Base-by-base conservation (phyloP, 2,329 filamentous ascomycete genomes). In the Parasarocladium wereldwijsianum region DNA sequence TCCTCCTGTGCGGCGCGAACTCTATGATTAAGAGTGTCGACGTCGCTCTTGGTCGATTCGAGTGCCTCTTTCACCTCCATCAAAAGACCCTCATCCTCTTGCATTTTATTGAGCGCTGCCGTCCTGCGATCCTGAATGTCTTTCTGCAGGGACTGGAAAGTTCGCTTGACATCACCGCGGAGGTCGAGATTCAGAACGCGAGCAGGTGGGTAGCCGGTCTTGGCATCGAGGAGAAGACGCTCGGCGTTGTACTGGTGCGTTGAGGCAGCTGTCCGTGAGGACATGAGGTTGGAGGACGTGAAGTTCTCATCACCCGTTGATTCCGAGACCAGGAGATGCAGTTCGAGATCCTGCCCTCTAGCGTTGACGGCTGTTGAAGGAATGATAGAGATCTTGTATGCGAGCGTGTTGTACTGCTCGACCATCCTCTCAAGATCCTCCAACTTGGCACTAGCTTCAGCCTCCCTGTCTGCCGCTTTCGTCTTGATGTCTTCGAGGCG, bases 21-120 rank as follows among this genome's bases (percentile, higher is more conserved):
- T 24, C 81, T 73, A 52, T 96, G 87, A 41, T 87, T 81, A 11
- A 98, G 63, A 4, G 84, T 81, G 49, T 94, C 87, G 12, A 98
- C 83, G 50, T 98, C 90, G 40, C 76, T 79, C 37, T 78, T 70
- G 59, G 93, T 94, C 55, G 98, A 87, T 49, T 94, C 86, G 53
- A 98, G 90, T 11, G 86, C 85, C 55, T 98, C 92, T 52, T 90
- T 90, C 50, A 94, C 87, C 41, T 81, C 83, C 51, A 96, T 86
- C 8, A 98, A 70, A 38, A 93, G 66, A 50, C 96, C 90, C 45
- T 93, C 81, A 41, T 93, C 85, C 47, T 90, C 87, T 69, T 94
- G 81, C 64, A 94, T 90, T 31, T 77, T 75, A 47, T 96, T 87
- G 45, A 93, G 75, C 1, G 80, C 80, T 5, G 70, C 61, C 37